A percentile compares a stretch with the other conserved stretches of the same genome.
Conservation (phyloP, 1,284 basidiomycete genomes). For the Puccinia novopanici region DNA sequence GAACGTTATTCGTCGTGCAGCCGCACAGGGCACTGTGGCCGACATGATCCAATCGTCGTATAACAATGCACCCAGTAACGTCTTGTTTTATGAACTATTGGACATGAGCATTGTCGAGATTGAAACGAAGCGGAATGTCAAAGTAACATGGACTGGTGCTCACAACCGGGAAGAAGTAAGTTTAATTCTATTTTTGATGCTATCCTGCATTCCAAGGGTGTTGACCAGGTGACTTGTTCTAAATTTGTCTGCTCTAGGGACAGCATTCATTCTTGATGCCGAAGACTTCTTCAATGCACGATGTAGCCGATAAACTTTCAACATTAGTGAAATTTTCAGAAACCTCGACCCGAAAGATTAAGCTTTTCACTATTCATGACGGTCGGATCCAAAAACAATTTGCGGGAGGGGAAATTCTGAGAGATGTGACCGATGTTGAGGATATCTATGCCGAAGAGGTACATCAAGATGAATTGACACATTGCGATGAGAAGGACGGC, state of each 20-base stretch:
- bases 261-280: slow-evolving; percentile 88
- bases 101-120: slow-evolving; percentile 97
- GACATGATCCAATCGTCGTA: slow-evolving; percentile 91
- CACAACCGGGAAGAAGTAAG: slow-evolving; percentile 88
- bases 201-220: not conserved
- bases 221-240: not conserved
- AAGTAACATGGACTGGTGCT: slow-evolving; percentile 93
- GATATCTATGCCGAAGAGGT: slow-evolving; percentile 91
- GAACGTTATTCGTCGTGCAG: slow-evolving; percentile 84
- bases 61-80: slow-evolving; percentile 79
- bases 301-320: slow-evolving; percentile 76
- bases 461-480: slow-evolving; percentile 65
- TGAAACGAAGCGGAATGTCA: slow-evolving; percentile 96
- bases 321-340: slow-evolving; percentile 78
- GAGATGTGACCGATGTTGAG: slow-evolving; percentile 87
- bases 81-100: slow-evolving; percentile 93
- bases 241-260: slow-evolving; percentile 59
- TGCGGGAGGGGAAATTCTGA: slow-evolving; percentile 91
- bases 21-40: slow-evolving; percentile 84
- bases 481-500: slow-evolving; percentile 85
- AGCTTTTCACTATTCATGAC: slow-evolving; percentile 89
- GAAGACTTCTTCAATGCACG: slow-evolving; percentile 90
- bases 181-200: not conserved
- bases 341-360: slow-evolving; percentile 78
- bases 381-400: slow-evolving; percentile 86